Evolutionary conservation across 768 basidiomycete species (phyloP).

Genomic region (Amanita phalloides): DNA sequence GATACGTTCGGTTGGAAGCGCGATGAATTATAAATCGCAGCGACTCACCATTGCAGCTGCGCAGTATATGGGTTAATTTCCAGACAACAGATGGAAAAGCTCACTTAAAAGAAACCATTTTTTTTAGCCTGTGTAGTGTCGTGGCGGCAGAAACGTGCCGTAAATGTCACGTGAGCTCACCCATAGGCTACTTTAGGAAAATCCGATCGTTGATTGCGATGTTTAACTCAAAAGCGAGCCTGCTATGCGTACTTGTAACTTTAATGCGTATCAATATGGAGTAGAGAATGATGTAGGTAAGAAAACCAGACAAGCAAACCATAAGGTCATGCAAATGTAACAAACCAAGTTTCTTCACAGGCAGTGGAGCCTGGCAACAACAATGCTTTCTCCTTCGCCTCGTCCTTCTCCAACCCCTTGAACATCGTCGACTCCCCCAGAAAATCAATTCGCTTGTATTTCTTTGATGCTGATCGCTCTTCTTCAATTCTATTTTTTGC

Average conservation of each 20-base stretch:
- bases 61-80: not conserved
- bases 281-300: not conserved
- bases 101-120: conserved; percentile 66
- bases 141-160: not conserved
- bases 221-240: no score
- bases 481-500: conserved; percentile 35
- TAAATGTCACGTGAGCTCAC: not conserved
- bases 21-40: not conserved
- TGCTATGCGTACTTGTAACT: not conserved
- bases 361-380: conserved; percentile 31
- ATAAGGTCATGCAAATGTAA: conserved; percentile 19
- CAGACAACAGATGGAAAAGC: conserved; percentile 13
- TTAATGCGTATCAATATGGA: not conserved
- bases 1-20: not conserved
- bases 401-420: conserved; percentile 50
- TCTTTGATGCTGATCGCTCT: conserved; percentile 16
- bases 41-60: conserved; percentile 63
- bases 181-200: not conserved
- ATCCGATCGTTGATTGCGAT: not conserved
- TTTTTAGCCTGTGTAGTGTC: conserved; percentile 11
- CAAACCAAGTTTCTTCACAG: conserved; percentile 48
- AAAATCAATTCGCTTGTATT: conserved; percentile 51
- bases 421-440: conserved; percentile 50
- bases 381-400: conserved; percentile 41
- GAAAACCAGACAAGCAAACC: no score